Evolutionary conservation across 2,329 filamentous ascomycete species (phyloP).

Genomic region (Xylaria sp.): DNA sequence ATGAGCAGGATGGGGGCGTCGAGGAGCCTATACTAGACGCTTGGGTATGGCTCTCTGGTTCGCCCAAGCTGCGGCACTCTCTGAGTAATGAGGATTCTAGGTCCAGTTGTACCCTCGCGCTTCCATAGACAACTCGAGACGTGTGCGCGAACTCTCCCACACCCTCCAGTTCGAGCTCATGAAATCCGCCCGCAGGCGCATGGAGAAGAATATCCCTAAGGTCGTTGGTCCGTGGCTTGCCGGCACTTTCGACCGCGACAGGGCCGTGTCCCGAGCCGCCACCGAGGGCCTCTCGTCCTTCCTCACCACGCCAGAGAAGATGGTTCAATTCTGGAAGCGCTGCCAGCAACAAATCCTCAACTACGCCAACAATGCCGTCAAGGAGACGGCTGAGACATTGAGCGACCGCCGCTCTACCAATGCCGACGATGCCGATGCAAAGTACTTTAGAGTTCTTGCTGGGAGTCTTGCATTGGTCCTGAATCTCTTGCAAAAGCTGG

Average conservation of each 20-base stretch:
- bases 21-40: constrained; percentile 88
- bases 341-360: constrained; percentile 85
- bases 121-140: constrained; percentile 88
- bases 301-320: constrained; percentile 83
- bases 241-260: constrained; percentile 87
- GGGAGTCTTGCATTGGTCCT: constrained; percentile 66
- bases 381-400: constrained; percentile 82
- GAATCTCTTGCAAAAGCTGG: constrained; percentile 62
- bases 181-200: constrained; percentile 78
- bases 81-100: constrained; percentile 58
- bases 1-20: constrained; percentile 67
- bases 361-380: constrained; percentile 82
- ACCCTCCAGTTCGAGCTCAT: constrained; percentile 73
- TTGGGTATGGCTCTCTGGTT: constrained; percentile 69
- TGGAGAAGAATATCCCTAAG: constrained; percentile 80
- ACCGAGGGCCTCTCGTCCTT: constrained; percentile 79
- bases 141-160: constrained; percentile 89
- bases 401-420: constrained; percentile 90
- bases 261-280: constrained; percentile 78
- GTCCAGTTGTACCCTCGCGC: constrained; percentile 86
- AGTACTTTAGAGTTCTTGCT: constrained; percentile 80
- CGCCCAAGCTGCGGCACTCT: not conserved
- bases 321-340: constrained; percentile 78
- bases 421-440: constrained; percentile 84
- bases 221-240: constrained; percentile 91